Base-by-base conservation (phyloP, 352 stramenopile genomes). In the Phytopythium oedochilum region DNA sequence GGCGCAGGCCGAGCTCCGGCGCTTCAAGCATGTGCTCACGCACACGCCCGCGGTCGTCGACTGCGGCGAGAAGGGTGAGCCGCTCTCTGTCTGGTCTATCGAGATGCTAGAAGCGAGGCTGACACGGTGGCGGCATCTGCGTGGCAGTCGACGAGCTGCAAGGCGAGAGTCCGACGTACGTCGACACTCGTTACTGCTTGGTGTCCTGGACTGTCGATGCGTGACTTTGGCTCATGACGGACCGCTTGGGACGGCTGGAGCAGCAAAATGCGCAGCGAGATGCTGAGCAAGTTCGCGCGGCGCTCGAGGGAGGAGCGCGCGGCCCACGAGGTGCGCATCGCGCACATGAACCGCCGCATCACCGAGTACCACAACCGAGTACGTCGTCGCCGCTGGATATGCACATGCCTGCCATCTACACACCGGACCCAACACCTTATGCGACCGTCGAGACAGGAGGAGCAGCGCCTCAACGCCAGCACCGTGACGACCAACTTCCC, bases 301-400 rank as follows among this genome's bases (percentile, higher is more conserved):
- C 75, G 77, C 32, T 86, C 79, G 71, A 75, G 82, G 14, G 61
- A 64, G 36, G 75, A 90, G 47, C 71, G 78, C 43, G 60, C 71
- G 2, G 68, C 73, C 14, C 83, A 92, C 47, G 77, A 80, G 44
- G 55, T 69, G 2, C 78, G 80, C 36, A 83, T 92, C 29, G 68
- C 80, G n/a, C 68, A 92, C 52, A 89, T 92, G 78, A 91, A 90
- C 52, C 78, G 80, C 12, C 78, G 82, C n/a, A 91, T 92, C 61
- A 75, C 67, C 15, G 78, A 92, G 17, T 89, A 91, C 58, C 78
- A 90, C 63, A 73, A 74, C 55, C 75, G 82, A 56, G 83, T 88
- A 61, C 42, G 62, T n/a, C n/a, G n/a, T n/a, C n/a, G n/a, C n/a
- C n/a, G n/a, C n/a, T n/a, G n/a, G n/a, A n/a, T n/a, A n/a, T n/a